Percentiles rank a stretch among this genome's conserved stretches.
These are phyloP conservation scores for Trichothecium sympodiale DNA, from an alignment of 2,329 filamentous ascomycete species.

Conservation along the genomic window DNA sequence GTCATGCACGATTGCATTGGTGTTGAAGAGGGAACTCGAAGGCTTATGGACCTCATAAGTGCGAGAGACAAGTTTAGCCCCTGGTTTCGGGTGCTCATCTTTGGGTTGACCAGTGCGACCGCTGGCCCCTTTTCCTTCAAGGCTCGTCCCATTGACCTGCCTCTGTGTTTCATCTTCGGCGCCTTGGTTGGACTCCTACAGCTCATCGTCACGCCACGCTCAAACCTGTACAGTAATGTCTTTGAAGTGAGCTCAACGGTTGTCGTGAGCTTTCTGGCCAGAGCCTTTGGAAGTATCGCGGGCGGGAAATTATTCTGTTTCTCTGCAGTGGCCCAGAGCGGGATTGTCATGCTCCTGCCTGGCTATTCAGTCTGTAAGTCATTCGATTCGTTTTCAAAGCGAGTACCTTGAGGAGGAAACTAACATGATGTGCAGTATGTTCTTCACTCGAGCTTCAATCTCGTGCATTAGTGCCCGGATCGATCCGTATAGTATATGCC, in stretches of 20 bases:
- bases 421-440: constrained; percentile 20
- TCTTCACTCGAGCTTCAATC: constrained; percentile 55
- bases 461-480: constrained; percentile 57
- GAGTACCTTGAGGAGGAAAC: not conserved
- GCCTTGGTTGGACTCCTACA: constrained; percentile 60
- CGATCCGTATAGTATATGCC: constrained; percentile 63
- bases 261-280: constrained; percentile 49
- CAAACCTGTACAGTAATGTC: constrained; percentile 56
- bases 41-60: constrained; percentile 43
- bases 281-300: constrained; percentile 50
- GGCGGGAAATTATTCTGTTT: constrained; percentile 47
- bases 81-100: constrained; percentile 48
- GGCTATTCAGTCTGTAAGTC: constrained; percentile 48
- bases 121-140: constrained; percentile 69
- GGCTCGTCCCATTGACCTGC: constrained; percentile 60
- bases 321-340: constrained; percentile 51
- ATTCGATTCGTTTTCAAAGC: not conserved
- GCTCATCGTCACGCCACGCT: constrained; percentile 56
- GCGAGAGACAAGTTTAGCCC: constrained; percentile 41
- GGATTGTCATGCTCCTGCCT: constrained; percentile 55
- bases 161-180: constrained; percentile 59
- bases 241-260: constrained; percentile 54
- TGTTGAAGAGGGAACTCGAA: constrained; percentile 44
- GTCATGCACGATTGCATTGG: constrained; percentile 49
- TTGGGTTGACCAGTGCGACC: constrained; percentile 60